phyloP scores from a whole-genome alignment of 352 stramenopile species.

The Pythium plurisporium region DNA sequence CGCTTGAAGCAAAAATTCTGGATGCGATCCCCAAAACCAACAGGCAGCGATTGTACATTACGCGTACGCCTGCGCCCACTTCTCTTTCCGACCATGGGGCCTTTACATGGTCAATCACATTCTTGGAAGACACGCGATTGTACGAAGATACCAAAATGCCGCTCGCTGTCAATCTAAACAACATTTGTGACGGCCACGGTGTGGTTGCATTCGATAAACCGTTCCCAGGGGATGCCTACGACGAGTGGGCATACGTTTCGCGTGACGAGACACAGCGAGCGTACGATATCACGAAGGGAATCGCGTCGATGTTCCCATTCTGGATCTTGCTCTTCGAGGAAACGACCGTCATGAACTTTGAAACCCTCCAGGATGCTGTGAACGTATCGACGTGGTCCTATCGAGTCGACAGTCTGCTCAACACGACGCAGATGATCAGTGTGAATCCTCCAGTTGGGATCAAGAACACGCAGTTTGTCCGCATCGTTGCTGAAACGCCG shows the following conservation, averaged over 20 bases:
- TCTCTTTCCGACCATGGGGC: slow-evolving; percentile 32
- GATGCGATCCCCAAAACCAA: slow-evolving; percentile 16
- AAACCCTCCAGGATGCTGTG: slow-evolving; percentile 51
- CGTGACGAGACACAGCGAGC: slow-evolving; percentile 17
- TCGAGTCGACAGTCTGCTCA: slow-evolving; percentile 26
- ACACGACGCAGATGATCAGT: slow-evolving; percentile 31
- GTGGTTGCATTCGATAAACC: slow-evolving; percentile 28
- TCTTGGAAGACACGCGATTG: slow-evolving; percentile 36
- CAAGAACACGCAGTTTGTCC: slow-evolving; percentile 49
- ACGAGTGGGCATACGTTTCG: slow-evolving; percentile 33
- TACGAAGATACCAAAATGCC: slow-evolving; percentile 3
- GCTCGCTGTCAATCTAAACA: slow-evolving; percentile 32
- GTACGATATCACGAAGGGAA: slow-evolving; percentile 15
- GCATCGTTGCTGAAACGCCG: slow-evolving; percentile 43
- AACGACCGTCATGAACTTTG: slow-evolving; percentile 44
- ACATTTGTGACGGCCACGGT: slow-evolving; percentile 34
- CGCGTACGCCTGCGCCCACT: slow-evolving; percentile 30
- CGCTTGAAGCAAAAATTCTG: slow-evolving; percentile 55
- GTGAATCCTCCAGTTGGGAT: slow-evolving; percentile 41
- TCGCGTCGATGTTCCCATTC: slow-evolving; percentile 66
- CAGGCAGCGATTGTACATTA: slow-evolving; percentile 35
- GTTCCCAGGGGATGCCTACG: slow-evolving; percentile 37
- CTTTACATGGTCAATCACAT: slow-evolving; percentile 71
- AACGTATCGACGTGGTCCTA: slow-evolving; percentile 43
- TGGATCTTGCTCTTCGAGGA: slow-evolving; percentile 79